Evolutionary conservation across 805 yeast species (phyloP).

Genomic region (Lachancea nothofagi): DNA sequence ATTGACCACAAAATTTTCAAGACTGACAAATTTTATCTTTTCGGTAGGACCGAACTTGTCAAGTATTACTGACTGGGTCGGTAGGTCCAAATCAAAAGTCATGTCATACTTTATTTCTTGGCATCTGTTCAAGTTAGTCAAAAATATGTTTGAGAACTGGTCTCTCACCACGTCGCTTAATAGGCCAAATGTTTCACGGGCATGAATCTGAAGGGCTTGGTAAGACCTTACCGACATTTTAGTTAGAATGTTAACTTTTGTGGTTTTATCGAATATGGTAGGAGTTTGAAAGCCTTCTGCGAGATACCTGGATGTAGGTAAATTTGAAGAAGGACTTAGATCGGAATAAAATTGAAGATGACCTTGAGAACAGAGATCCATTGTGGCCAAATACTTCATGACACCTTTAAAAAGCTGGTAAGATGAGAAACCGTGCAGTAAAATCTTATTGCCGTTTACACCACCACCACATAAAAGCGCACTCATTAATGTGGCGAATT

Average conservation of each 20-base stretch:
- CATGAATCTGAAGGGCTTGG: constrained; percentile 54
- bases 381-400: constrained; percentile 71
- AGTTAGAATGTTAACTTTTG: constrained; percentile 75
- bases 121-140: constrained; percentile 49
- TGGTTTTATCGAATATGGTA: constrained; percentile 66
- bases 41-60: constrained; percentile 60
- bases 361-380: constrained; percentile 60
- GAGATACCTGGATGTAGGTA: constrained; percentile 34
- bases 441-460: constrained; percentile 61
- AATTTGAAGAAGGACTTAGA: constrained; percentile 20
- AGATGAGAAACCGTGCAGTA: constrained; percentile 83
- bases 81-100: constrained; percentile 44
- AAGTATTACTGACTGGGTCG: constrained; percentile 33
- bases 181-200: constrained; percentile 59
- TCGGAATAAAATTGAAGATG: constrained; percentile 60
- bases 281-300: constrained; percentile 65
- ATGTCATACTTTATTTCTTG: constrained; percentile 63
- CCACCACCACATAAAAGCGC: constrained; percentile 83
- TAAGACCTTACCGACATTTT: constrained; percentile 72
- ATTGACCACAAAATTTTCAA: constrained; percentile 59
- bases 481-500: constrained; percentile 76
- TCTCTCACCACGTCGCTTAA: constrained; percentile 78
- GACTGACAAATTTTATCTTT: constrained; percentile 63
- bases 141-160: constrained; percentile 72
- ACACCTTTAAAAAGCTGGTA: constrained; percentile 92